These are phyloP conservation scores for Pythium dissotocum DNA, from an alignment of 352 stramenopile genomes.

Conservation along the genomic window DNA sequence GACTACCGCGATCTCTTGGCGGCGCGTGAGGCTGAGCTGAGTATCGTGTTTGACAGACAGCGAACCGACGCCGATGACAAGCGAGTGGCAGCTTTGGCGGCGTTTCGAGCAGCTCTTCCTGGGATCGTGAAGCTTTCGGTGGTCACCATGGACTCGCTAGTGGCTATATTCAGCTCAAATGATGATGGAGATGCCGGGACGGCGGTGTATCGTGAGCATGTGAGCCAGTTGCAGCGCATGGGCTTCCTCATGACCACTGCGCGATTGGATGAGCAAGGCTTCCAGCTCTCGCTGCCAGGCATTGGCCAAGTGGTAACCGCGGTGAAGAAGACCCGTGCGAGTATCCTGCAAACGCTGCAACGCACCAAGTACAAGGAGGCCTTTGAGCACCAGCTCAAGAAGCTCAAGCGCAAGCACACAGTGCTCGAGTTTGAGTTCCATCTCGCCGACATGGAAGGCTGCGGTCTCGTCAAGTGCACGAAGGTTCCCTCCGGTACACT, in stretches of 20 bases:
- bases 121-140: conserved; percentile 35
- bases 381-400: conserved; percentile 62
- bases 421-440: conserved; percentile 59
- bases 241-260: conserved; percentile 54
- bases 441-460: conserved; percentile 64
- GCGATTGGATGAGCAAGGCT: conserved; percentile 47
- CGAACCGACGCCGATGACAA: conserved; percentile 13
- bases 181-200: conserved; percentile 2
- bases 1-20: conserved; percentile 31
- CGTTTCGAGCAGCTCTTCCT: conserved; percentile 36
- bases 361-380: conserved; percentile 64
- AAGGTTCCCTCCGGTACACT: conserved; percentile 62
- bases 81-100: conserved; percentile 44
- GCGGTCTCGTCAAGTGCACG: conserved; percentile 44
- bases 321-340: conserved; percentile 53
- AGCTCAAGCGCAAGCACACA: conserved; percentile 58
- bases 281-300: conserved; percentile 53
- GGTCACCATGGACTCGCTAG: conserved; percentile 34
- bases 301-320: conserved; percentile 57
- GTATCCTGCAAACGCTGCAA: conserved; percentile 45
- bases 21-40: conserved; percentile 27
- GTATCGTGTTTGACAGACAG: conserved; percentile 21
- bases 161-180: conserved; percentile 8
- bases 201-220: conserved; percentile 27
- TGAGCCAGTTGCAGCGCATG: conserved; percentile 41